phyloP scores from a whole-genome alignment of 2,329 filamentous ascomycete genomes.

The Arthrobotrys sphaeroides region DNA sequence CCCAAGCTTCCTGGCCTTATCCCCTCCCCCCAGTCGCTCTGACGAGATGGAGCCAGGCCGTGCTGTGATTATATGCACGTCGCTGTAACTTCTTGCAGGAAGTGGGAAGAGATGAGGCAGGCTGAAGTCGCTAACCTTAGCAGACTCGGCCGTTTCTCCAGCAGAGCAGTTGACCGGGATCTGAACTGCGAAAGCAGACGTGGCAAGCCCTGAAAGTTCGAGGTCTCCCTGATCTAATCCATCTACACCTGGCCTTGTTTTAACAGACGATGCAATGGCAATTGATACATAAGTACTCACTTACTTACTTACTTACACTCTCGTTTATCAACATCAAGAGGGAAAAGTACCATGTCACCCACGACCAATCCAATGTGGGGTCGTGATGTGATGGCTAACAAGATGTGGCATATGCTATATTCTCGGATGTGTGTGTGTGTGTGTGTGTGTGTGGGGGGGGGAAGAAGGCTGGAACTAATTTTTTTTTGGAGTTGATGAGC shows the following conservation, averaged over 20 bases:
- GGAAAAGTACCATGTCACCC: too few species aligned
- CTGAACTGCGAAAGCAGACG: constrained; percentile 36
- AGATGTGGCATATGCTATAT: constrained; percentile 3
- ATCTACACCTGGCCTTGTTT: constrained; percentile 6
- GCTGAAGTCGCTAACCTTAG: constrained; percentile 44
- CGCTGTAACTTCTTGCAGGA: constrained; percentile 52
- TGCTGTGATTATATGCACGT: constrained; percentile 54
- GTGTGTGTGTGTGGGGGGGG: too few species aligned
- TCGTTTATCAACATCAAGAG: constrained; percentile 44
- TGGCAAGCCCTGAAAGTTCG: constrained; percentile 41
- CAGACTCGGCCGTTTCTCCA: constrained; percentile 24
- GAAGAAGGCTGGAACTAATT: constrained; percentile 19
- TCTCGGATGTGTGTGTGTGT: too few species aligned
- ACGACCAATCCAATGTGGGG: constrained; percentile 42
- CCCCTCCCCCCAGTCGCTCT: constrained; percentile 44
- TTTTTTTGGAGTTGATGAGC: constrained; percentile 50
- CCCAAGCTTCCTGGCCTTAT: constrained; percentile 20
- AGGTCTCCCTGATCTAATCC: not conserved
- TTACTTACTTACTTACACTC: constrained; percentile 35
- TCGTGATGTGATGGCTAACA: constrained; percentile 50
- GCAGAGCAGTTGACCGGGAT: constrained; percentile 29
- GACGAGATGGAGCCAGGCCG: constrained; percentile 51
- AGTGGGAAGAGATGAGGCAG: constrained; percentile 54
- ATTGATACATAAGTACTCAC: constrained; percentile 8
- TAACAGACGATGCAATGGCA: constrained; percentile 27